Evolutionary conservation across 1,139 yeast genomes (phyloP).

Genomic region (Wickerhamomyces sp.): DNA sequence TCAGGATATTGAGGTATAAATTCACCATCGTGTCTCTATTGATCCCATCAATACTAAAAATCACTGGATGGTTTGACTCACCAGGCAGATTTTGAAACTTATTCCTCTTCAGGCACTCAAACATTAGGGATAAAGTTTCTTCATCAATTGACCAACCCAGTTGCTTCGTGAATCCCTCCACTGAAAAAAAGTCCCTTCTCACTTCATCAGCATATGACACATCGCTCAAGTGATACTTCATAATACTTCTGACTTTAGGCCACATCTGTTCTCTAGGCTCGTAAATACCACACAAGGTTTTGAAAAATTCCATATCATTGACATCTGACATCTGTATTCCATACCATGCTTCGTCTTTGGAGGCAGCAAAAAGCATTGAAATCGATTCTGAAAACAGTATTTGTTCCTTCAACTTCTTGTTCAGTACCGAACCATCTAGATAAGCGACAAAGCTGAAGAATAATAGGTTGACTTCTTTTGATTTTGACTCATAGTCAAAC

Average conservation of each 20-base stretch:
- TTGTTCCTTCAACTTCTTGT: conserved; percentile 6
- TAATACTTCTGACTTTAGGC: conserved; percentile 5
- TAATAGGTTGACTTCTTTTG: conserved; percentile 3
- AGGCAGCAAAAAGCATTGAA: conserved; percentile 12
- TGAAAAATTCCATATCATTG: conserved; percentile 12
- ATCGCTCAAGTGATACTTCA: conserved; percentile 1
- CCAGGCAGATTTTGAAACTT: conserved; percentile 15
- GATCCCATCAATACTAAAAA: conserved; percentile 5
- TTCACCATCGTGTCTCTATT: conserved; percentile 12
- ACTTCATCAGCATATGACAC: background rate
- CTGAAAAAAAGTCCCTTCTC: conserved; percentile 5
- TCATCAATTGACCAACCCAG: conserved; percentile 15
- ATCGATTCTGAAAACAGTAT: conserved; percentile 16
- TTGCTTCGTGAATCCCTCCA: conserved; percentile 5
- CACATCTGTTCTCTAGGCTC: conserved; percentile 6
- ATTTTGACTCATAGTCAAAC: conserved; percentile 12
- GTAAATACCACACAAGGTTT: conserved; percentile 9
- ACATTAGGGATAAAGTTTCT: conserved; percentile 10
- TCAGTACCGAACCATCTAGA: conserved; percentile 4
- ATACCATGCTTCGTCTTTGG: conserved; percentile 12
- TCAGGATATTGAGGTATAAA: conserved; percentile 14
- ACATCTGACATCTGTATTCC: conserved; percentile 6
- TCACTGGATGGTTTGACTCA: conserved; percentile 9
- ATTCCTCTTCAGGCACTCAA: conserved; percentile 16
- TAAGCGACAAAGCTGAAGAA: conserved; percentile 14